Base-by-base conservation (phyloP, 345 rosid genomes). In the Salix suchowensis region DNA sequence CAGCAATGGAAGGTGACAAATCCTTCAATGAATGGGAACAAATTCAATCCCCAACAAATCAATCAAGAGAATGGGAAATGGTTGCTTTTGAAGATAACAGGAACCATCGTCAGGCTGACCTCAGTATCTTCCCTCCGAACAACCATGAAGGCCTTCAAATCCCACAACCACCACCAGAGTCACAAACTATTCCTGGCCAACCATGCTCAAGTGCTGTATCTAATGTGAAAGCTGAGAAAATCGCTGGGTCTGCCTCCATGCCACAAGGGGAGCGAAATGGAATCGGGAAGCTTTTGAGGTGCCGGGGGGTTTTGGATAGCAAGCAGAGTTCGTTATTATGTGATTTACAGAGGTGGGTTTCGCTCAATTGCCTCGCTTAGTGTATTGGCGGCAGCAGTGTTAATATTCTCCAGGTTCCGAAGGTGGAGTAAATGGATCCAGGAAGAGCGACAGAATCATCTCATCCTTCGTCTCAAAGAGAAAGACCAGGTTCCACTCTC, bases 11-110 rank as follows among this genome's bases (percentile, higher is more conserved):
- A 37, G 72, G 23, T 68, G 61, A 28, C 2, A 77, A 70, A 54
- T 82, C 78, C 76, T 76, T 81, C 48, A 76, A 79, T 42, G 88
- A 87, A 8, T 88, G 89, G 91, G 84, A 84, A 67, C 80, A 79
- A 54, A 65, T 88, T 58, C 74, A 81, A 24, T 68, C 61, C 28
- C 78, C 84, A 1, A 36, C 84, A 7, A 50, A 3, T 23, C 36
- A 52, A n/a, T 7, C 73, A 34, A 71, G 26, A 19, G 76, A 70
- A 46, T 44, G 67, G 28, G 76, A 72, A 21, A 74, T 65, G 60
- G 71, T 64, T 62, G 76, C 60, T 44, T 26, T 40, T 62, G 7
- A 71, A 71, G 79, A 74, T 61, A 52, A 73, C 28, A 71, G 76
- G 39, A 65, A 44, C 74, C 61, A 11, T 76, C 73, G 50, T 46